These are phyloP conservation scores for Lactarius vividus DNA, from an alignment of 768 basidiomycete species.

Conservation along the genomic window DNA sequence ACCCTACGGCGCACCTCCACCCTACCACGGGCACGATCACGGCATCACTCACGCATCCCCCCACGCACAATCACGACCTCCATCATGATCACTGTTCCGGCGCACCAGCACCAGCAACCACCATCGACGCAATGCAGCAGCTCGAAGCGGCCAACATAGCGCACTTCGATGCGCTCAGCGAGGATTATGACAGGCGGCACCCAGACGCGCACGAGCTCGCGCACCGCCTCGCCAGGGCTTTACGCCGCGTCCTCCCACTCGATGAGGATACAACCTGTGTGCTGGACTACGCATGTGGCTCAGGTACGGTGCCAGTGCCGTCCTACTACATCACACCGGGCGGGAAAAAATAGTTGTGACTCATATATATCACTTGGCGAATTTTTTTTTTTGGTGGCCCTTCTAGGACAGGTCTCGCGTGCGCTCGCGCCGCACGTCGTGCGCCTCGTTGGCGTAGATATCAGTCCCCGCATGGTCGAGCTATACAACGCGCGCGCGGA, in stretches of 20 bases:
- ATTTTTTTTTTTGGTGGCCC: background rate
- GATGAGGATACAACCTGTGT: slow-evolving; percentile 8
- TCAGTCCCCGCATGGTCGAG: slow-evolving; percentile 69
- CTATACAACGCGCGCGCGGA: slow-evolving; percentile 54
- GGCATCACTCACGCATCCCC: background rate
- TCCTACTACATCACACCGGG: too few species aligned
- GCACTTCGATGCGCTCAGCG: slow-evolving; percentile 8
- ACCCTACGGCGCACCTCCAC: background rate
- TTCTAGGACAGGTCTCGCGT: slow-evolving; percentile 59
- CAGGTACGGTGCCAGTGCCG: slow-evolving; percentile 1
- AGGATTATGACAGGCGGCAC: slow-evolving; percentile 11
- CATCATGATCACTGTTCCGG: background rate
- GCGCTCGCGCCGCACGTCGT: slow-evolving; percentile 59
- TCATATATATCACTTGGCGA: too few species aligned
- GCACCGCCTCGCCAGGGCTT: background rate
- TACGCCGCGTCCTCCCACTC: slow-evolving; percentile 3
- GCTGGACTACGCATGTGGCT: slow-evolving; percentile 24
- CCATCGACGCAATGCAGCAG: background rate
- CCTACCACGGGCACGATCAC: background rate
- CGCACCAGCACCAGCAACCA: too few species aligned
- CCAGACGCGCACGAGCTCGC: slow-evolving; percentile 12
- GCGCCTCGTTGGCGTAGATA: slow-evolving; percentile 69
- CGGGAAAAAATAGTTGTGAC: too few species aligned
- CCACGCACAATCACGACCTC: background rate
- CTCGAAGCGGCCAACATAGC: slow-evolving; percentile 20